phyloP scores from a whole-genome alignment of 2,329 filamentous ascomycete genomes.

The Geoglossum cookeanum region DNA sequence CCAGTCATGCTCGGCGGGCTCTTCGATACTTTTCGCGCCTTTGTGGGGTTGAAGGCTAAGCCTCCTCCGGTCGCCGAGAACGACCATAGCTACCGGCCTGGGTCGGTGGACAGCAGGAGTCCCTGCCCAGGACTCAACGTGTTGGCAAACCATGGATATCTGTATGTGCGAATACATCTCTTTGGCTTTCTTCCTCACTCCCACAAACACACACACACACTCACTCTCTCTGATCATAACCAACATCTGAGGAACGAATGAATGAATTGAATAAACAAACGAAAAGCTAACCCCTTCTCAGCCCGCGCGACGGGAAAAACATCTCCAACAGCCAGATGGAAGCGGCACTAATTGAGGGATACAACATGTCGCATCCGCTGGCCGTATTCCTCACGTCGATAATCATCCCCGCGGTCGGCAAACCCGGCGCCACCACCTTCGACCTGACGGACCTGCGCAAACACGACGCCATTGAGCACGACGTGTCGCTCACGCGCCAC shows the following conservation, averaged over 20 bases:
- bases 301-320: slow-evolving; percentile 18
- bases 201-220: too few species aligned
- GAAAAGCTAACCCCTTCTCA: slow-evolving; percentile 4
- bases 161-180: slow-evolving; percentile 11
- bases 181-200: neutral
- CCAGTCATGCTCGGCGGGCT: neutral
- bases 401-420: slow-evolving; percentile 14
- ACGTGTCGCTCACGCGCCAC: slow-evolving; percentile 17
- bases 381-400: slow-evolving; percentile 13
- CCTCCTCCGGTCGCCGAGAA: slow-evolving; percentile 3
- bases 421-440: slow-evolving; percentile 11
- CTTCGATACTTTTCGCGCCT: neutral
- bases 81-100: slow-evolving; percentile 10
- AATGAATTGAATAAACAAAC: neutral
- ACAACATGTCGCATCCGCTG: slow-evolving; percentile 12
- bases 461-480: slow-evolving; percentile 20
- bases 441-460: slow-evolving; percentile 16
- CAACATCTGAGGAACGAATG: too few species aligned
- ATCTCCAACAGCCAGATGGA: slow-evolving; percentile 16
- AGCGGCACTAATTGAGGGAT: slow-evolving; percentile 13
- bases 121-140: slow-evolving; percentile 17
- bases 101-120: slow-evolving; percentile 11
- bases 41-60: neutral
- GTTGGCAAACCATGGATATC: slow-evolving; percentile 17
- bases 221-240: too few species aligned